A percentile compares a stretch with the other conserved stretches of the same genome.
These are phyloP conservation scores for Hibiscus mutabilis DNA, from an alignment of 345 rosid species.

Conservation along the genomic window DNA sequence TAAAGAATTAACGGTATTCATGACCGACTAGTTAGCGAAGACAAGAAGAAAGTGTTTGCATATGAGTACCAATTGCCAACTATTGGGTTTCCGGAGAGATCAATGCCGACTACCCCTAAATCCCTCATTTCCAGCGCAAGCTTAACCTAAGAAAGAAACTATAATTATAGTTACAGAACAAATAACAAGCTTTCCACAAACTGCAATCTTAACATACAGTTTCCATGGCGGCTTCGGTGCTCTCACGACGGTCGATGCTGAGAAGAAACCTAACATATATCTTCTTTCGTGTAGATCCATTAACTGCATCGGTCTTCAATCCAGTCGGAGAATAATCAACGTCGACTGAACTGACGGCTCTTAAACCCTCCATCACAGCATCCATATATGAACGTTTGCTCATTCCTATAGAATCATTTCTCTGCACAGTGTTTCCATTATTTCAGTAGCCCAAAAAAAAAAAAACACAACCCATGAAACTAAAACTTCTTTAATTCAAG, in stretches of 20 bases:
- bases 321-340: constrained; percentile 37
- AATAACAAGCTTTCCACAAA: background rate
- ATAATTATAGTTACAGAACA: constrained; percentile 5
- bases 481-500: background rate
- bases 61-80: constrained; percentile 70
- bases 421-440: constrained; percentile 31
- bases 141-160: constrained; percentile 45
- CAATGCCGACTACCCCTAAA: constrained; percentile 77
- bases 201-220: constrained; percentile 49
- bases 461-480: background rate
- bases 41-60: background rate
- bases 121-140: constrained; percentile 82
- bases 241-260: constrained; percentile 93
- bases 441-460: background rate
- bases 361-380: constrained; percentile 77
- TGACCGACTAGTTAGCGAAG: background rate
- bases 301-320: constrained; percentile 19
- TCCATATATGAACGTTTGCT: constrained; percentile 90
- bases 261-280: constrained; percentile 89
- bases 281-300: constrained; percentile 46
- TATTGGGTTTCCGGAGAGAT: constrained; percentile 94
- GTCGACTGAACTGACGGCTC: constrained; percentile 48
- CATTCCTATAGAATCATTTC: constrained; percentile 78
- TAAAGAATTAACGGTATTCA: background rate
- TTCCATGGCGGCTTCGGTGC: constrained; percentile 80